Conservation (phyloP, 352 stramenopile species). For the Phytopythium montanum region DNA sequence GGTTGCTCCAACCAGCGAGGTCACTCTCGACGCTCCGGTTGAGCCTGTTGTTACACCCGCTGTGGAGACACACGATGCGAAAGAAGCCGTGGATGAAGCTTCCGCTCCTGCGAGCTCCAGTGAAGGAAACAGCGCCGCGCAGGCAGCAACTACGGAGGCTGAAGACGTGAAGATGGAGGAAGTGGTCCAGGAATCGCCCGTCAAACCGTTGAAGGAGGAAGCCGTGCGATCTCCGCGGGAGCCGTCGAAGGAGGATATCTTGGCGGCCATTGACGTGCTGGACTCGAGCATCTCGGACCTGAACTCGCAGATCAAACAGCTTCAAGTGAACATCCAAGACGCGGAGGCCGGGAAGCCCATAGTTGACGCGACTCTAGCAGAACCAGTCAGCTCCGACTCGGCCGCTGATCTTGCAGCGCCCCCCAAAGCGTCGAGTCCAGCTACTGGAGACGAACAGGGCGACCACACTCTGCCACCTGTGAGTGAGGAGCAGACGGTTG, state of each 20-base stretch:
- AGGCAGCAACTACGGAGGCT: not conserved
- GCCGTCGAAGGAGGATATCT: conserved; percentile 73
- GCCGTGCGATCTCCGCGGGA: conserved; percentile 11
- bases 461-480: not conserved
- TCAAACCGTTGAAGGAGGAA: conserved; percentile 3
- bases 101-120: not conserved
- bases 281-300: conserved; percentile 65
- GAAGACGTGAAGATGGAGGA: not conserved
- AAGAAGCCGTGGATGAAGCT: not conserved
- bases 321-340: conserved; percentile 41
- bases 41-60: not conserved
- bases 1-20: not conserved
- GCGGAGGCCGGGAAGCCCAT: conserved; percentile 19
- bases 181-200: not conserved
- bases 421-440: not conserved
- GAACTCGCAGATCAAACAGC: conserved; percentile 64
- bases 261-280: conserved; percentile 72
- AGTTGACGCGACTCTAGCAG: not conserved
- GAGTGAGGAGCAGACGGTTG: not conserved
- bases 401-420: not conserved
- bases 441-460: not conserved
- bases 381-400: not conserved
- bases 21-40: not conserved
- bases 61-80: not conserved
- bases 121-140: not conserved